Percentiles rank a stretch among this genome's conserved stretches.
These are phyloP conservation scores for Lecanicillium sp. DNA, from an alignment of 2,329 filamentous ascomycete species.

Conservation along the genomic window DNA sequence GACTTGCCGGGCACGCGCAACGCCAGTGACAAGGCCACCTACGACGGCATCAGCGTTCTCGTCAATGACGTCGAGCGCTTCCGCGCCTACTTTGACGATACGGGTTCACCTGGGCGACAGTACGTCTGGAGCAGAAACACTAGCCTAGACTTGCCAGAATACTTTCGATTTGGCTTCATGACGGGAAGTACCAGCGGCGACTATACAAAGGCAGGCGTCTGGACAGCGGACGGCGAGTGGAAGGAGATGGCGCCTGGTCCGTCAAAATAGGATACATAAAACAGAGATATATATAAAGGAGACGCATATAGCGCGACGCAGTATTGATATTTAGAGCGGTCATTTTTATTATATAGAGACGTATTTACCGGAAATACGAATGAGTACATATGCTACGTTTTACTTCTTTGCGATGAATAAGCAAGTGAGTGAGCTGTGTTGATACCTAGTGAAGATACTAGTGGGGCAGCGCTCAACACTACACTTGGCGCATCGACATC, in stretches of 20 bases:
- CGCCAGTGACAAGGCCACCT: constrained; percentile 20
- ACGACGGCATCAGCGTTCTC: constrained; percentile 70
- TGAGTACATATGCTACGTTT: neutral
- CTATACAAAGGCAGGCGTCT: constrained; percentile 69
- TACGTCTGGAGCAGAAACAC: constrained; percentile 54
- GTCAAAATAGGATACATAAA: constrained; percentile 29
- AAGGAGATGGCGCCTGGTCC: constrained; percentile 56
- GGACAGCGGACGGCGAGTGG: constrained; percentile 60
- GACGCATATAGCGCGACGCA: no score
- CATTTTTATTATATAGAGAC: neutral
- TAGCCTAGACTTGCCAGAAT: constrained; percentile 48
- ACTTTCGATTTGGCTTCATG: constrained; percentile 72
- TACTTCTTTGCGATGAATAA: no score
- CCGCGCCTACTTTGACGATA: constrained; percentile 59
- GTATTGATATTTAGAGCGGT: no score
- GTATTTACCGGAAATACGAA: neutral
- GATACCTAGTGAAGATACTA: no score
- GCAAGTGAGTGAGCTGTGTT: no score
- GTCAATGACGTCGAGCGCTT: constrained; percentile 83
- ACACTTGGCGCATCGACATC: no score
- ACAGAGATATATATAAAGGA: neutral
- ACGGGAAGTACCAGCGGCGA: constrained; percentile 57
- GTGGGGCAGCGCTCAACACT: no score
- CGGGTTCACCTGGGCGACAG: constrained; percentile 29
- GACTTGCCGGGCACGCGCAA: constrained; percentile 32